Base-by-base conservation (phyloP, 768 basidiomycete genomes). In the Pisolithus marmoratus region DNA sequence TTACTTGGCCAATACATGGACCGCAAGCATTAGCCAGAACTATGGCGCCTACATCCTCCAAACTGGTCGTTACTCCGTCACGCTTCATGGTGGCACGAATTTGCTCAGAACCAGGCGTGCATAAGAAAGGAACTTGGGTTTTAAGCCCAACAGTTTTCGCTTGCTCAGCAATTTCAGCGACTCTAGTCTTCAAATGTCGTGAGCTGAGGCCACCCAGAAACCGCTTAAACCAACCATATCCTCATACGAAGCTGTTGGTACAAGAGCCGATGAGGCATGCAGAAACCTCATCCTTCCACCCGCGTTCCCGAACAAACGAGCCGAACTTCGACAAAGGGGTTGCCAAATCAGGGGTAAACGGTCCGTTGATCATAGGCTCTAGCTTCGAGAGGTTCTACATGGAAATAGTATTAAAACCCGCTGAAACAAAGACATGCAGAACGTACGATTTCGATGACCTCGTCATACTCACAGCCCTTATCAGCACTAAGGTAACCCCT, bases 21-120 rank as follows among this genome's bases (percentile, higher is more conserved):
- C 96, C 96, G 59, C 96, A 99, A 3, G 96, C 96, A 68, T 99
- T 99, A 6, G 96, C 94, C 34, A 99, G 76, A 22, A 99, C 95
- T 48, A 85, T 77, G 2, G 90, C 96, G n/a, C 96, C 96, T 48
- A 97, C 88, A 59, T 83, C 83, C 68, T 95, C 79, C 38, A 99
- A 73, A 34, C 80, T 78, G 12, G 79, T 74, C 23, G 92, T 96
- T 42, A 98, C 79, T 27, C 86, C 79, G 65, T 99, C 96, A 34
- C 94, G 84, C 70, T 97, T 93, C 74, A 98, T 94, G 0, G 96
- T 99, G 1, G 96, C 96, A 45, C 95, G 82, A 59, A 99, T 97
- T 62, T 96, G 89, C 64, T 99, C 96, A 34, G 92, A 94, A 12
- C 93, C 90, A 1, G 90, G 90, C 9, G 90, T 93, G 56, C 88